A percentile compares a stretch with the other conserved stretches of the same genome.
Evolutionary conservation across 2,329 filamentous ascomycete genomes (phyloP).

Genomic region (Alternaria incomplexa): DNA sequence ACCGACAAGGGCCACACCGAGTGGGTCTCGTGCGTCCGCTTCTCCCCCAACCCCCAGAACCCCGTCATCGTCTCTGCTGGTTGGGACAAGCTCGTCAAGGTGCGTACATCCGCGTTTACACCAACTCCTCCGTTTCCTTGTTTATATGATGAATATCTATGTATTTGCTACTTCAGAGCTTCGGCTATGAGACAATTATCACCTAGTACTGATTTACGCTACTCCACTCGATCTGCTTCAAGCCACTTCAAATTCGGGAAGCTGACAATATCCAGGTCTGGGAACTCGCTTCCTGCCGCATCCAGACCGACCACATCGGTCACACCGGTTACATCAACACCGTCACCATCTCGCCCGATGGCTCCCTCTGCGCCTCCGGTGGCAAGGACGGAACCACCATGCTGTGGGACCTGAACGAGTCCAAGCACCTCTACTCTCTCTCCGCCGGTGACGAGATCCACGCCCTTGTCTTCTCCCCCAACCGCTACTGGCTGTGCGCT

Average conservation of each 20-base stretch:
- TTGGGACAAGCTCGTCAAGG: conserved; percentile 99
- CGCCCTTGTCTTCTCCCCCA: conserved; percentile 99
- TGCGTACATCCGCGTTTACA: conserved; percentile 60
- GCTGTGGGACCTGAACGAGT: conserved; percentile 99
- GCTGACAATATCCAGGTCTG: conserved; percentile 74
- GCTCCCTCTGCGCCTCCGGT: conserved; percentile 97
- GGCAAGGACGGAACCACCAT: conserved; percentile 99
- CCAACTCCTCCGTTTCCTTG: not conserved
- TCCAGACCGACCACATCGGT: conserved; percentile 99
- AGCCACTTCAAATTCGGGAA: conserved; percentile 3
- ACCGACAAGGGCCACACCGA: conserved; percentile 99
- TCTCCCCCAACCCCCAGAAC: conserved; percentile 99
- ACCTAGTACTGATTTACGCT: conserved; percentile 77
- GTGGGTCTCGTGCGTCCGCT: conserved; percentile 99
- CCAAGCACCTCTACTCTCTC: conserved; percentile 99
- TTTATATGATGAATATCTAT: conserved; percentile 88
- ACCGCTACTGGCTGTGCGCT: conserved; percentile 99
- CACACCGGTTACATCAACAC: conserved; percentile 99
- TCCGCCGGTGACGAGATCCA: conserved; percentile 99
- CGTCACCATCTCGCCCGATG: conserved; percentile 99
- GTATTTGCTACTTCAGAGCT: conserved; percentile 99
- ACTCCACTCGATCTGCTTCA: not conserved
- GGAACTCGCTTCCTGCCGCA: conserved; percentile 98
- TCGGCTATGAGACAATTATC: conserved; percentile 97
- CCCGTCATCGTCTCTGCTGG: conserved; percentile 98